Conservation (phyloP, 306 rosid species). For the Pterocarpus santalinus region DNA sequence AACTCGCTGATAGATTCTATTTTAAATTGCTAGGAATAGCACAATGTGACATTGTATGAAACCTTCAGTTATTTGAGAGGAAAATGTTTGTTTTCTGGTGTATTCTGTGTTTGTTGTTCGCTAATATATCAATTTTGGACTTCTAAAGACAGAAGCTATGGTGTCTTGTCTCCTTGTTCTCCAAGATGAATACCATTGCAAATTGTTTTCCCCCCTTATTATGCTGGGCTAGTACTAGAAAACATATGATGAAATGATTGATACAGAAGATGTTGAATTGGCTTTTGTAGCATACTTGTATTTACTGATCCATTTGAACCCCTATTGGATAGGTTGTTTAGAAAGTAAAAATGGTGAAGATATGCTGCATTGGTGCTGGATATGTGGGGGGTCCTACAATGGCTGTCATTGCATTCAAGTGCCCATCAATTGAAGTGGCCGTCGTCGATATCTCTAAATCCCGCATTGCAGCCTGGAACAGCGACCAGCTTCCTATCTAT, state of each 20-base stretch:
- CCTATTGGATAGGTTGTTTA: constrained; percentile 53
- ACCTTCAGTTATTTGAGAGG: not conserved
- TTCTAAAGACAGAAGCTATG: not conserved
- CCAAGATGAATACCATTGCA: not conserved
- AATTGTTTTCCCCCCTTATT: not conserved
- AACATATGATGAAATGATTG: constrained; percentile 2
- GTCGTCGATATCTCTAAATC: constrained; percentile 84
- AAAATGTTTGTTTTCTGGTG: not conserved
- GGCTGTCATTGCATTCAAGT: constrained; percentile 94
- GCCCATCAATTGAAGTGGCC: constrained; percentile 81
- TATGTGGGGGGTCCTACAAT: constrained; percentile 97
- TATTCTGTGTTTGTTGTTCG: not conserved
- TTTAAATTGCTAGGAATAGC: constrained; percentile 3
- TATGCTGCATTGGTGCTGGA: constrained; percentile 99
- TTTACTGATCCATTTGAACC: constrained; percentile 44
- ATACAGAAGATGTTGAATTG: constrained; percentile 1
- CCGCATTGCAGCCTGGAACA: constrained; percentile 91
- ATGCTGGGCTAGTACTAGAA: not conserved
- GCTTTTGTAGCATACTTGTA: not conserved
- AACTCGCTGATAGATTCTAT: not conserved
- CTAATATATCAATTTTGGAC: not conserved
- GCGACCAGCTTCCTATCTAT: constrained; percentile 91
- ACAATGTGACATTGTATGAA: not conserved
- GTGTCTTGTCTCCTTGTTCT: constrained; percentile 18
- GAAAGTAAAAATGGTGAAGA: constrained; percentile 79